Percentiles rank a stretch among this genome's conserved stretches.
Evolutionary conservation across 2,329 filamentous ascomycete species (phyloP).

Genomic region (Fusarium burgessii): DNA sequence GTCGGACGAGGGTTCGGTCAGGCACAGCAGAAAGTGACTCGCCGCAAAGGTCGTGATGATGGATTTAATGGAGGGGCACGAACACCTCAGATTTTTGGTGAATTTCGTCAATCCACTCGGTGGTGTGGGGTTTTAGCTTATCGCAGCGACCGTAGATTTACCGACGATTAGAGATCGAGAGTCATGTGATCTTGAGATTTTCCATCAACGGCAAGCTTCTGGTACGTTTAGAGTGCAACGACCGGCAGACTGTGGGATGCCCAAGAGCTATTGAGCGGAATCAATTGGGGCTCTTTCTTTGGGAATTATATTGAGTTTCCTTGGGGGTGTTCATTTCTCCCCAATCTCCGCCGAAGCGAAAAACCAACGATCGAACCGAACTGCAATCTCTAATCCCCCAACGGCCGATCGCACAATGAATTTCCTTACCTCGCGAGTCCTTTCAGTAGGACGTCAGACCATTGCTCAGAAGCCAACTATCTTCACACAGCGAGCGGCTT

Average conservation of each 20-base stretch:
- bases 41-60: constrained; percentile 43
- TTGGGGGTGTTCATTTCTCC: too few species aligned
- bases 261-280: constrained; percentile 1
- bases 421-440: constrained; percentile 40
- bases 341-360: neutral
- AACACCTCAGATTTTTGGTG: constrained; percentile 52
- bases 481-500: constrained; percentile 23
- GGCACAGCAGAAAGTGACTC: constrained; percentile 42
- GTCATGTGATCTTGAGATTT: constrained; percentile 57
- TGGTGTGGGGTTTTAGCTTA: constrained; percentile 51
- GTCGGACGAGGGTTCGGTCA: constrained; percentile 26
- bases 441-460: constrained; percentile 39
- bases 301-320: neutral
- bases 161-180: constrained; percentile 44
- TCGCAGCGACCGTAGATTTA: constrained; percentile 50
- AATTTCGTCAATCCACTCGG: constrained; percentile 56
- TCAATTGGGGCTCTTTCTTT: constrained; percentile 24
- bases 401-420: constrained; percentile 43
- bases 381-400: constrained; percentile 4
- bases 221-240: constrained; percentile 25
- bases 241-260: constrained; percentile 21
- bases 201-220: constrained; percentile 40
- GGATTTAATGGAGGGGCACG: constrained; percentile 53
- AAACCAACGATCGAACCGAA: constrained; percentile 1
- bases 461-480: constrained; percentile 27